Percentiles rank a stretch among this genome's conserved stretches.
Conservation (phyloP, 2,329 filamentous ascomycete genomes). For the Paecilomyces variotii region DNA sequence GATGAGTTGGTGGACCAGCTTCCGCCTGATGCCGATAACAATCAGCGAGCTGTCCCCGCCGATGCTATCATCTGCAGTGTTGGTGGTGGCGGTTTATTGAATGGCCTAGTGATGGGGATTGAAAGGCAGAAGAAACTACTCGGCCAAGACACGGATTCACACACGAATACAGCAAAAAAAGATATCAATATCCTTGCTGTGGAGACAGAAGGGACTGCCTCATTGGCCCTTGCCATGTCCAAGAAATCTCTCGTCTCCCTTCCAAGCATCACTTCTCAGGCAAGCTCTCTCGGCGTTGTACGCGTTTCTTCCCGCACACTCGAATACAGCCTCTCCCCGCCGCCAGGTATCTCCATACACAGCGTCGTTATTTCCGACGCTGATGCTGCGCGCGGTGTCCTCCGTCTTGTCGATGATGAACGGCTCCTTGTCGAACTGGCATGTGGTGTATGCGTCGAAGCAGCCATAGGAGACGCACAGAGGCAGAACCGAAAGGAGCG, state of each 20-base stretch:
- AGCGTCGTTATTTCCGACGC: conserved; percentile 62
- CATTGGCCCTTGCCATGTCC: conserved; percentile 54
- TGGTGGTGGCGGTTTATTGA: conserved; percentile 72
- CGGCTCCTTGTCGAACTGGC: conserved; percentile 73
- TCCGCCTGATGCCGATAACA: conserved; percentile 24
- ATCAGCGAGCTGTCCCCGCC: conserved; percentile 35
- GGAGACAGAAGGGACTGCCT: conserved; percentile 68
- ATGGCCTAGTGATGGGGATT: conserved; percentile 65
- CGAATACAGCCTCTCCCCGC: conserved; percentile 49
- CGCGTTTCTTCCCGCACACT: conserved; percentile 62
- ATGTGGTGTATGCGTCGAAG: conserved; percentile 70
- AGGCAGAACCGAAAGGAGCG: conserved; percentile 4
- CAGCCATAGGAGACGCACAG: conserved; percentile 27
- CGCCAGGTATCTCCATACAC: conserved; percentile 43
- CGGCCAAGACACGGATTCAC: not conserved
- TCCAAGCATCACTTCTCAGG: conserved; percentile 64
- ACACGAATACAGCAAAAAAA: conserved; percentile 3
- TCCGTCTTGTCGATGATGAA: conserved; percentile 73
- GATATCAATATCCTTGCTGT: conserved; percentile 57
- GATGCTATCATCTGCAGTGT: conserved; percentile 70
- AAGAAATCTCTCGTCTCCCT: conserved; percentile 53
- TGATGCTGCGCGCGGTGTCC: conserved; percentile 70
- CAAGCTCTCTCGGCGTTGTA: conserved; percentile 65
- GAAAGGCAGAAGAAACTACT: conserved; percentile 37
- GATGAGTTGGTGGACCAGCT: conserved; percentile 37